Conservation (phyloP, 345 rosid species). For the Brassica rapa region DNA sequence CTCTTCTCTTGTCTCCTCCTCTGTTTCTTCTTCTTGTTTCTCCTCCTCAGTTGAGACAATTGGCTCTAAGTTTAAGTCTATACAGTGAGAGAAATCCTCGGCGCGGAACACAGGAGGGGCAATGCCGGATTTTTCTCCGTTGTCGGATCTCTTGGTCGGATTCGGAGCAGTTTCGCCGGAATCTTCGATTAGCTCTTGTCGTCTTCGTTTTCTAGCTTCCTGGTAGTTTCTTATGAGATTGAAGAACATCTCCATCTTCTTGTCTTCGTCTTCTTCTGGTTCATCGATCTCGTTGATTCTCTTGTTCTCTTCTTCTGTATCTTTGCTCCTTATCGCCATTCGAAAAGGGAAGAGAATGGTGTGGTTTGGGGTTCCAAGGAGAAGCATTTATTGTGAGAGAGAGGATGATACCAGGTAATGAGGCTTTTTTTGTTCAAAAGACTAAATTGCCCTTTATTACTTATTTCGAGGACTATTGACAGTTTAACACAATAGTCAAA, state of each 20-base stretch:
- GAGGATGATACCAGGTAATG: constrained; percentile 18
- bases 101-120: constrained; percentile 28
- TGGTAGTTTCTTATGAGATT: constrained; percentile 36
- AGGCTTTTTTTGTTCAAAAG: not conserved
- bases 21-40: not conserved
- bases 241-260: constrained; percentile 43
- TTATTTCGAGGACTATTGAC: not conserved
- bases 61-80: constrained; percentile 32
- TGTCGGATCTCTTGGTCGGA: constrained; percentile 29
- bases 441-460: not conserved
- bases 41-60: constrained; percentile 7
- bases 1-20: constrained; percentile 15
- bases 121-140: constrained; percentile 3
- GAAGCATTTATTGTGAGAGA: not conserved
- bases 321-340: constrained; percentile 29
- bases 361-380: not conserved
- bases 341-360: not conserved
- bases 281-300: constrained; percentile 23
- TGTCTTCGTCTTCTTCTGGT: constrained; percentile 26
- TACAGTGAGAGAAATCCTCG: constrained; percentile 33
- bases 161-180: constrained; percentile 23
- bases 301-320: constrained; percentile 15
- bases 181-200: constrained; percentile 31
- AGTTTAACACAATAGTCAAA: not conserved
- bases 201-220: constrained; percentile 32